These are phyloP conservation scores for Alternaria sp. DNA, from an alignment of 2,329 filamentous ascomycete genomes.

Conservation along the genomic window DNA sequence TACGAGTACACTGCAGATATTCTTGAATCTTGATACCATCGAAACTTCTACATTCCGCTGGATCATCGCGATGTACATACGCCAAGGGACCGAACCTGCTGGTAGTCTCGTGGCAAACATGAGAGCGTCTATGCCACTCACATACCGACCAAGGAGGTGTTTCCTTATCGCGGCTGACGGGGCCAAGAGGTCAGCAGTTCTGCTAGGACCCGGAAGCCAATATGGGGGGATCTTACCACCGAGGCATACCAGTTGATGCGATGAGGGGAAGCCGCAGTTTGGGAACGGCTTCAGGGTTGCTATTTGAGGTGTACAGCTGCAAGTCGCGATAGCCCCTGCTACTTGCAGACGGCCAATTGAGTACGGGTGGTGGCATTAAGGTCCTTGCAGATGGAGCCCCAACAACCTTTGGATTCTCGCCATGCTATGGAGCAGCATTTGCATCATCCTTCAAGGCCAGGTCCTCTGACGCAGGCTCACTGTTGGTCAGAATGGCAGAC, in stretches of 20 bases:
- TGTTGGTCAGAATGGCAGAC: neutral
- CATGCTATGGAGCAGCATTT: neutral
- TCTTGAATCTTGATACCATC: neutral
- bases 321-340: neutral
- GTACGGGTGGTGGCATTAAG: neutral
- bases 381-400: neutral
- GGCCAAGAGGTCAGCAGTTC: slow-evolving; percentile 2
- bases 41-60: neutral
- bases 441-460: neutral
- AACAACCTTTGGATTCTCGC: neutral
- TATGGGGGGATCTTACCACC: neutral
- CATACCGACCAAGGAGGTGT: neutral
- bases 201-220: neutral
- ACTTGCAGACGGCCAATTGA: neutral
- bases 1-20: neutral
- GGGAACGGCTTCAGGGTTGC: neutral
- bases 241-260: neutral
- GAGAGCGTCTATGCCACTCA: neutral
- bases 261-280: neutral
- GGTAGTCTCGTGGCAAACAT: neutral
- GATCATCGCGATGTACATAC: neutral
- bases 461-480: neutral
- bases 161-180: neutral
- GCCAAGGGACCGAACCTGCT: neutral
- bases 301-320: neutral